Percentiles rank a stretch among this genome's conserved stretches.
These are phyloP conservation scores for Verticillium alfalfae DNA, from an alignment of 2,329 filamentous ascomycete genomes.

Conservation along the genomic window DNA sequence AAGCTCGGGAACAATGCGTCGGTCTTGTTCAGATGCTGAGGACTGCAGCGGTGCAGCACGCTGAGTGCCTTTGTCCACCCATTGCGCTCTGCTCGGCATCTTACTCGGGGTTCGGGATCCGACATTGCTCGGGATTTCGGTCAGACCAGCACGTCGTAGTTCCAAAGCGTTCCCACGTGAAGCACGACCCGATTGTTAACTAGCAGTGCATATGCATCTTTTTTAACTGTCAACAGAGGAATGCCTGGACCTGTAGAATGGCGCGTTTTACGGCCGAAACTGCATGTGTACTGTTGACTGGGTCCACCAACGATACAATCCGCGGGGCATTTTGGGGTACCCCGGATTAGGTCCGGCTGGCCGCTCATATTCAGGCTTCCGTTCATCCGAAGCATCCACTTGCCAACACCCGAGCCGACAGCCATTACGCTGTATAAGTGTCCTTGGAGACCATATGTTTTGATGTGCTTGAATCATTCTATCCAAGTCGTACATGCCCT, in stretches of 20 bases:
- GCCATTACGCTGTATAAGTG: not conserved
- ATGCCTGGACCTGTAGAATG: not conserved
- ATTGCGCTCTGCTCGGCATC: too few species aligned
- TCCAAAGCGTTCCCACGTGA: too few species aligned
- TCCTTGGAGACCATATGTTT: not conserved
- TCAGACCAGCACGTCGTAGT: too few species aligned
- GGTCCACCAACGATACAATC: not conserved
- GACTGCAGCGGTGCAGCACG: too few species aligned
- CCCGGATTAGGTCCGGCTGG: not conserved
- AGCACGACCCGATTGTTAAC: too few species aligned
- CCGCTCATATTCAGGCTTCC: not conserved
- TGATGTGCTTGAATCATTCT: not conserved
- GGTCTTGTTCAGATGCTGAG: too few species aligned
- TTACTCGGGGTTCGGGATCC: too few species aligned
- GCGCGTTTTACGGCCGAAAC: not conserved
- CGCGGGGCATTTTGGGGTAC: not conserved
- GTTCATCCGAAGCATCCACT: not conserved
- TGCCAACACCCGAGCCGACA: not conserved
- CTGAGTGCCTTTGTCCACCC: too few species aligned
- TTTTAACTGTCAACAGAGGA: not conserved
- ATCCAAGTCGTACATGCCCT: not conserved
- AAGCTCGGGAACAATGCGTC: too few species aligned
- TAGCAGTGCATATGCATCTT: not conserved
- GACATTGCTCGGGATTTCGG: too few species aligned
- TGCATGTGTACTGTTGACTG: not conserved